Evolutionary conservation across 805 yeast species (phyloP).

Genomic region (Naumovozyma baii): DNA sequence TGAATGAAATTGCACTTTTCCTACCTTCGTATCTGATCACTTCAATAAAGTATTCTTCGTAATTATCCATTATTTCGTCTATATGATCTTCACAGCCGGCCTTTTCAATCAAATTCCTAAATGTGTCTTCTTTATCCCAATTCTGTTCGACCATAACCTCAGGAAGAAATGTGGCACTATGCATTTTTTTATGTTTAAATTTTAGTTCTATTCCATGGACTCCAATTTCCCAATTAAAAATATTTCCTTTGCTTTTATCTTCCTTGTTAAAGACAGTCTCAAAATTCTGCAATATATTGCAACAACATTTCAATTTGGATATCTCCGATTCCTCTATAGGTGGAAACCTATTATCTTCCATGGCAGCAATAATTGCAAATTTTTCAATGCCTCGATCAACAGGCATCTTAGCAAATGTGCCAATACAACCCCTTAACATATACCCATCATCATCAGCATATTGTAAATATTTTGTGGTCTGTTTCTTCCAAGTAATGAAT

Average conservation of each 20-base stretch:
- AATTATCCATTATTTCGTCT: conserved; percentile 28
- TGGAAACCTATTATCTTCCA: conserved; percentile 67
- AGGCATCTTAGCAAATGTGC: conserved; percentile 58
- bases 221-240: conserved; percentile 74
- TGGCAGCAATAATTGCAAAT: conserved; percentile 61
- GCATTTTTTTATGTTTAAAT: conserved; percentile 28
- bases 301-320: conserved; percentile 33
- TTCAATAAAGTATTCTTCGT: conserved; percentile 28
- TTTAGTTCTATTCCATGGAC: conserved; percentile 65
- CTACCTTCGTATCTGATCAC: conserved; percentile 49
- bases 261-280: conserved; percentile 35
- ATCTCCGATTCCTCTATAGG: conserved; percentile 55
- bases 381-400: conserved; percentile 49
- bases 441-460: conserved; percentile 8
- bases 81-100: conserved; percentile 41
- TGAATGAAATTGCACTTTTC: conserved; percentile 36
- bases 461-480: conserved; percentile 8
- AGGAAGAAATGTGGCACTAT: conserved; percentile 80
- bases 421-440: conserved; percentile 79
- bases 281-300: conserved; percentile 34
- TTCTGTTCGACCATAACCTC: conserved; percentile 82
- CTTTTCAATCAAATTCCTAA: conserved; percentile 60
- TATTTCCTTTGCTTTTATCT: conserved; percentile 35
- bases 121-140: conserved; percentile 61
- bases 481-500: conserved; percentile 80